Conservation (phyloP, 148 eudicot species). For the Diospyros lotus region DNA sequence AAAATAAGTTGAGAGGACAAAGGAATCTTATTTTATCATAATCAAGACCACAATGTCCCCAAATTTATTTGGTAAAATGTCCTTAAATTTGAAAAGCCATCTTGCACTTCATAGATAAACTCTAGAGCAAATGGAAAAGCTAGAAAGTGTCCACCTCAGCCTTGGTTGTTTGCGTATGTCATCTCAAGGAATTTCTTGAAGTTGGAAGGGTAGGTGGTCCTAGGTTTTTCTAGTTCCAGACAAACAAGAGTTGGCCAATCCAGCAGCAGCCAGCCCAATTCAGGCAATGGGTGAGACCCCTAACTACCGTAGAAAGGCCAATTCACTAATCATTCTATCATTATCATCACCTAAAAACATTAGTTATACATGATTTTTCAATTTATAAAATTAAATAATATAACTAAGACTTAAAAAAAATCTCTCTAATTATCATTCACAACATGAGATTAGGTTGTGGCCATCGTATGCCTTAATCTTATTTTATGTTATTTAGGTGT, state of each 20-base stretch:
- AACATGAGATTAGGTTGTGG: too few species aligned
- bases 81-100: background rate
- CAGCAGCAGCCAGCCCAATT: background rate
- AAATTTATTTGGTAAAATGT: too few species aligned
- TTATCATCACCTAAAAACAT: too few species aligned
- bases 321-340: too few species aligned
- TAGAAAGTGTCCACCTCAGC: background rate
- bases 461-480: too few species aligned
- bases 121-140: background rate
- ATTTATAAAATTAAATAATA: too few species aligned
- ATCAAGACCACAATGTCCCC: background rate
- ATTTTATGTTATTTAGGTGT: too few species aligned
- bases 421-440: too few species aligned
- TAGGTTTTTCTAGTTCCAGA: slow-evolving; percentile 3
- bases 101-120: background rate
- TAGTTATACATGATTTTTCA: too few species aligned
- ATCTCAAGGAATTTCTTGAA: background rate
- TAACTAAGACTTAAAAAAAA: too few species aligned
- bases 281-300: too few species aligned
- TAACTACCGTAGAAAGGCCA: too few species aligned
- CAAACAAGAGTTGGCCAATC: slow-evolving; percentile 5
- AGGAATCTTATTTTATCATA: background rate
- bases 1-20: background rate
- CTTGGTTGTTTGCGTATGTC: background rate
- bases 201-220: slow-evolving; percentile 7